Evolutionary conservation across 352 stramenopile species (phyloP).

Genomic region (Pythium folliculosum): DNA sequence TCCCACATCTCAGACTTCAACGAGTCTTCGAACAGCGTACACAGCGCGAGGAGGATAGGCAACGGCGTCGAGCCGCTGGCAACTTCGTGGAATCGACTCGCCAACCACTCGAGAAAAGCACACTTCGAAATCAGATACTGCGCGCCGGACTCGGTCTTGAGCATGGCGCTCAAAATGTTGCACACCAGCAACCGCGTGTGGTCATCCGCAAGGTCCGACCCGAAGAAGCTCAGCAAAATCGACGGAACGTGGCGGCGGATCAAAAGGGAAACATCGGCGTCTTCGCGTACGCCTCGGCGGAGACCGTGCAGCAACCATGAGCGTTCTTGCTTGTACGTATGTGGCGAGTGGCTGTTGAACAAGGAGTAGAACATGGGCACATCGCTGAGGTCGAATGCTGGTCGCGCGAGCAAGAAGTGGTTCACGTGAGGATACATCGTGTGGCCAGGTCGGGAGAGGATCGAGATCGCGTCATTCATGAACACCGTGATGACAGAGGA

Average conservation of each 20-base stretch:
- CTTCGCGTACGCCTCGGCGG: conserved; percentile 62
- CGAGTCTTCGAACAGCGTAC: conserved; percentile 41
- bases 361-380: conserved; percentile 90
- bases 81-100: conserved; percentile 36
- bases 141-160: conserved; percentile 50
- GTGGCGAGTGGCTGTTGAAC: conserved; percentile 75
- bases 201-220: conserved; percentile 71
- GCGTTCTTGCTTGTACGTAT: conserved; percentile 80
- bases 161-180: conserved; percentile 52
- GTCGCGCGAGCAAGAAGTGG: conserved; percentile 81
- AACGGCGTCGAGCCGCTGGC: conserved; percentile 16
- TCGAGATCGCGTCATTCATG: conserved; percentile 73
- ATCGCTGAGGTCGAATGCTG: conserved; percentile 73
- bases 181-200: conserved; percentile 75
- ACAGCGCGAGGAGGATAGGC: conserved; percentile 39
- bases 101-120: conserved; percentile 65
- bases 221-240: conserved; percentile 83
- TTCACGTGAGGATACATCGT: conserved; percentile 81
- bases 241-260: conserved; percentile 78
- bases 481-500: conserved; percentile 83
- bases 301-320: conserved; percentile 83
- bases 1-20: conserved; percentile 29
- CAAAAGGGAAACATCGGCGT: conserved; percentile 69
- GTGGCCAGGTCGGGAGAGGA: conserved; percentile 67
- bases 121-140: conserved; percentile 67